Conservation (phyloP, 495 filamentous ascomycete genomes). For the Xylaria flabelliformis region DNA sequence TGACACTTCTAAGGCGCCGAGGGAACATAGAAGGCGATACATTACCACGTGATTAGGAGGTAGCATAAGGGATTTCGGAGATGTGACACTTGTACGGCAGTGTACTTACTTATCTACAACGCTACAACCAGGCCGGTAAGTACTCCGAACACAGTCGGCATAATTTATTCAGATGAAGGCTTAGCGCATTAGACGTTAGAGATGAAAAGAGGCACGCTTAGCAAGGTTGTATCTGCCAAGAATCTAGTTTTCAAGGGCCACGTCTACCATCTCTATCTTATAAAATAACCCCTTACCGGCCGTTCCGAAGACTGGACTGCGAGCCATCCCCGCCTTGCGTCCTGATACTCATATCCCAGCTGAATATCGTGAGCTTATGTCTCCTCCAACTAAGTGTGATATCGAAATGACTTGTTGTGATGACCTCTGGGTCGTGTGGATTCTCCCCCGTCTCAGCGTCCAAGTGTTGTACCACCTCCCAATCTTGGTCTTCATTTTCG, state of each 20-base stretch:
- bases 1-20: no score
- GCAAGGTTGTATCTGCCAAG: background rate
- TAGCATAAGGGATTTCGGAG: no score
- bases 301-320: background rate
- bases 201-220: background rate
- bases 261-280: background rate
- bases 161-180: background rate
- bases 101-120: background rate
- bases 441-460: background rate
- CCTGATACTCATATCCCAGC: background rate
- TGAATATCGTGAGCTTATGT: background rate
- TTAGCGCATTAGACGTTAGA: background rate
- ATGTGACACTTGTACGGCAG: background rate
- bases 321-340: background rate
- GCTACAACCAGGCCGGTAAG: background rate
- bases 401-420: background rate
- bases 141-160: background rate
- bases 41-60: no score
- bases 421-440: background rate
- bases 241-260: background rate
- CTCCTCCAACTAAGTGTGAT: background rate
- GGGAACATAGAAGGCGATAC: no score
- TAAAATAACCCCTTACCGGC: background rate
- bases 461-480: background rate
- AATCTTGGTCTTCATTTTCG: background rate